phyloP scores from a whole-genome alignment of 2,329 filamentous ascomycete species.

The Xylaria sp. region DNA sequence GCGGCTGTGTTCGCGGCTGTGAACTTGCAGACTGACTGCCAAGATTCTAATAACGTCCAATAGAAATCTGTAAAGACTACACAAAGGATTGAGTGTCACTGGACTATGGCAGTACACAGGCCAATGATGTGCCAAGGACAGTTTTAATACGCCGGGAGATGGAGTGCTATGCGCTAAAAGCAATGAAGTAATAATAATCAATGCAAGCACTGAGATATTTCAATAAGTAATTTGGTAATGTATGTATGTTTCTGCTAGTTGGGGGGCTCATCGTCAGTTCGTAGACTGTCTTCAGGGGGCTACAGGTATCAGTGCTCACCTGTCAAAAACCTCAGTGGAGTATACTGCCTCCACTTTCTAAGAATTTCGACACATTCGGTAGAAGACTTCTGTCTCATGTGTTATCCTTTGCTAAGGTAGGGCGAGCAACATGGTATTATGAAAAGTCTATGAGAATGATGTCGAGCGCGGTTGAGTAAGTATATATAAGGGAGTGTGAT shows the following conservation, averaged over 20 bases:
- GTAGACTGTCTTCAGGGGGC: neutral
- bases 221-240: neutral
- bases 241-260: neutral
- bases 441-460: slow-evolving; percentile 3
- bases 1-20: slow-evolving; percentile 2
- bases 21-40: neutral
- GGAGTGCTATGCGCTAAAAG: neutral
- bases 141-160: neutral
- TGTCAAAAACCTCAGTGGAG: slow-evolving; percentile 2
- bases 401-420: slow-evolving; percentile 2
- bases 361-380: neutral
- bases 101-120: slow-evolving; percentile 2
- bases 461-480: slow-evolving; percentile 11
- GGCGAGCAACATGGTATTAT: neutral
- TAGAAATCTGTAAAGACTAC: slow-evolving; percentile 11
- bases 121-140: neutral
- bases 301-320: neutral
- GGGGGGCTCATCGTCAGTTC: slow-evolving; percentile 2
- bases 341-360: neutral
- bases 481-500: neutral
- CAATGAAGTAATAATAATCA: neutral
- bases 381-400: neutral
- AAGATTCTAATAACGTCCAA: neutral
- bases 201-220: neutral
- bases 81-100: neutral